Percentiles rank a stretch among this genome's conserved stretches.
phyloP scores from a whole-genome alignment of 345 rosid genomes.

The Eucalyptus camaldulensis region DNA sequence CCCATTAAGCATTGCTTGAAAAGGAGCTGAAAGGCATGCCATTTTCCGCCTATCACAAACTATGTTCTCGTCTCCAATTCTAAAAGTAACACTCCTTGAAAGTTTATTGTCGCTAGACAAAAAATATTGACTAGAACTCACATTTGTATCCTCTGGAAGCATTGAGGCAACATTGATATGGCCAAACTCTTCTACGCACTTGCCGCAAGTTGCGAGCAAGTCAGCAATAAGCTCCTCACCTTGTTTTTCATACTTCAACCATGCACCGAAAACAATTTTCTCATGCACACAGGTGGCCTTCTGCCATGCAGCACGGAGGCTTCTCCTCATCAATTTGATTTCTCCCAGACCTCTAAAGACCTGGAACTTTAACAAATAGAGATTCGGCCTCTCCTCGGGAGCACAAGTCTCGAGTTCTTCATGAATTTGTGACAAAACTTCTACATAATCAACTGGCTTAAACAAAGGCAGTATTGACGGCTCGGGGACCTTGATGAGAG shows the following conservation, averaged over 20 bases:
- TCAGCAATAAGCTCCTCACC: conserved; percentile 86
- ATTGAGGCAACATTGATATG: conserved; percentile 56
- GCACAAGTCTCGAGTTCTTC: conserved; percentile 89
- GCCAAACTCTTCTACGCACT: conserved; percentile 59
- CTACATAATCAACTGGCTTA: conserved; percentile 88
- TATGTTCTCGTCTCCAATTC: conserved; percentile 66
- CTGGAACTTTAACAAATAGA: conserved; percentile 74
- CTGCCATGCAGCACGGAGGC: conserved; percentile 92
- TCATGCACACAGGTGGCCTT: conserved; percentile 75
- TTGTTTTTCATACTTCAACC: conserved; percentile 84
- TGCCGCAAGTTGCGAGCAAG: conserved; percentile 69
- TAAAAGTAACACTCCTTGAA: conserved; percentile 39
- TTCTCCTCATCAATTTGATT: conserved; percentile 70
- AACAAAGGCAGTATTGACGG: conserved; percentile 61
- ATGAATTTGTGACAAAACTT: conserved; percentile 92
- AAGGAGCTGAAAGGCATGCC: conserved; percentile 80
- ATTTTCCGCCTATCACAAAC: conserved; percentile 72
- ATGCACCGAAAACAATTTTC: conserved; percentile 80
- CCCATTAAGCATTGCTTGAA: conserved; percentile 89
- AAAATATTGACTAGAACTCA: conserved; percentile 16
- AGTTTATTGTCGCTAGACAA: conserved; percentile 11
- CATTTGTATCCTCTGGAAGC: conserved; percentile 19
- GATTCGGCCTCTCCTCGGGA: conserved; percentile 48
- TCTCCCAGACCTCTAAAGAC: conserved; percentile 92
- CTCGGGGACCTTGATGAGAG: conserved; percentile 90